Evolutionary conservation across 257 asterid genomes (phyloP), one percentile per base, ranked within the genome.

Genomic region (Solanum paucissectum): DNA sequence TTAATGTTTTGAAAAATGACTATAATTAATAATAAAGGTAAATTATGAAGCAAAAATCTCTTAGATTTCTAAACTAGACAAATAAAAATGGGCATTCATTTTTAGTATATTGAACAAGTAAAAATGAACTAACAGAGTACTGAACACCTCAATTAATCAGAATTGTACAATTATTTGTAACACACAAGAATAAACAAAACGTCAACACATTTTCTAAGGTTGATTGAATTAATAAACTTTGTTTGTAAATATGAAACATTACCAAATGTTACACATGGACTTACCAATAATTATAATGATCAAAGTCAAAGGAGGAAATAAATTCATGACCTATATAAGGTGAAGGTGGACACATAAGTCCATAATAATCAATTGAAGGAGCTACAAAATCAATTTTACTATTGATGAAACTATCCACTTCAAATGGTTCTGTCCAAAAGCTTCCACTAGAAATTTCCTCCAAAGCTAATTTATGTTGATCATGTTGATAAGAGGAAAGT

Each of bases 331-430:
- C 64, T 11, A 69, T 42, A 36, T 87, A 76, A 58, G 89, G 89
- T n/a, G 89, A 88, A 55, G 90, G 89, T 32, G 93, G 90, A 77
- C 83, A 83, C 37, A 86, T 38, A 27, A 88, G 87, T 36, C 72
- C 89, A 52, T 14, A 46, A 3, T 82, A 33, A 20, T 87, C 87
- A 25, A 68, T n/a, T 21, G 76, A 66, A 36, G 89, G 74, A 69
- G 49, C 40, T 29, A 7, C 9, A 40, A 37, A n/a, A 52, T 87
- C 88, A 58, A n/a, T 55, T 12, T 5, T 74, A 25, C 29, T 46
- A 52, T 52, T 52, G 62, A 52, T 52, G 62, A 52, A 52, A 52
- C 23, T 52, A n/a, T 84, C 88, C 34, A 87, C 32, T 37, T 77
- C 3, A 76, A 87, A 87, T 62, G 88, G 81, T 79, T 87, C 77